Evolutionary conservation across 1,139 yeast genomes (phyloP).

Genomic region (Pichia inconspicua): DNA sequence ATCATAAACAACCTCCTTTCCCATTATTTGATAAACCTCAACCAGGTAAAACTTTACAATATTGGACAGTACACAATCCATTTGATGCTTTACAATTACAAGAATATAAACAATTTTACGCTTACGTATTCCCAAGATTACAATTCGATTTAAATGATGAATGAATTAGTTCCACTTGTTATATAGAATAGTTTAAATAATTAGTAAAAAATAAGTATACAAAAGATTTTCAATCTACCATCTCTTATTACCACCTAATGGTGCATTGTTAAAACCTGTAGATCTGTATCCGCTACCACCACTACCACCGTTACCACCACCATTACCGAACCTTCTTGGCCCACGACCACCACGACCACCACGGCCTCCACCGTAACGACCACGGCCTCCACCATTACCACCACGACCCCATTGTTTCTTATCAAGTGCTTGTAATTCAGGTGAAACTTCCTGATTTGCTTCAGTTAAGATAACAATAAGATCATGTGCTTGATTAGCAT

Average conservation of each 20-base stretch:
- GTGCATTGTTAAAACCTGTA: slow-evolving; percentile 23
- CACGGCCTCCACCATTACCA: slow-evolving; percentile 42
- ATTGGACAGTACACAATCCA: slow-evolving; percentile 22
- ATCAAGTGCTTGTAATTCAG: slow-evolving; percentile 50
- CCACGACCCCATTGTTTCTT: slow-evolving; percentile 41
- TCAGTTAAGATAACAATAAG: slow-evolving; percentile 86
- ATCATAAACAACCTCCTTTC: slow-evolving; percentile 2
- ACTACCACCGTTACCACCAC: slow-evolving; percentile 32
- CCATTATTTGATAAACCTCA: slow-evolving; percentile 5
- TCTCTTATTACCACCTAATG: slow-evolving; percentile 23
- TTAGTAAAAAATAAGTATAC: slow-evolving; percentile 2
- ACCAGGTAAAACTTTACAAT: slow-evolving; percentile 6
- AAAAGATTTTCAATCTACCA: neutral
- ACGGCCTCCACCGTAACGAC: slow-evolving; percentile 39
- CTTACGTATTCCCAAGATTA: slow-evolving; percentile 18
- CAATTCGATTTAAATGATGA: neutral
- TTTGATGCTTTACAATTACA: slow-evolving; percentile 20
- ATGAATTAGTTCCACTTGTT: neutral
- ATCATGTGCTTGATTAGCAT: slow-evolving; percentile 84
- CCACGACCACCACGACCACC: slow-evolving; percentile 46
- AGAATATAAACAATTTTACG: slow-evolving; percentile 20
- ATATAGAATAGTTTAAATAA: neutral
- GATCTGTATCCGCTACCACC: slow-evolving; percentile 27
- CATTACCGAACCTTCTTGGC: slow-evolving; percentile 47
- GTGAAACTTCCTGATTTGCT: slow-evolving; percentile 85